These are phyloP conservation scores for Castanea crenata DNA, from an alignment of 306 rosid genomes.

Conservation along the genomic window DNA sequence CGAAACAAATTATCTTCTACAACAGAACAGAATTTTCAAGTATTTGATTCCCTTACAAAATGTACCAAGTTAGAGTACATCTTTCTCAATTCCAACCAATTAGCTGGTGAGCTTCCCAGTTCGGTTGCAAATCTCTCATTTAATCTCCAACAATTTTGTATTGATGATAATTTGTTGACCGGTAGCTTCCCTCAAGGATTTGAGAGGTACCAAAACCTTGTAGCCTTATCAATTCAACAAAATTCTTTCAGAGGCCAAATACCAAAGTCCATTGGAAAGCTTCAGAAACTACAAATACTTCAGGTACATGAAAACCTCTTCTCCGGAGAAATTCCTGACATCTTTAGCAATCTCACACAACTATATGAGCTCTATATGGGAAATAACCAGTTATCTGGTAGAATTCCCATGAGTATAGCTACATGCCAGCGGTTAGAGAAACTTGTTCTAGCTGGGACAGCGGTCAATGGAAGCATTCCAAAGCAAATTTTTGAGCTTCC, in stretches of 20 bases:
- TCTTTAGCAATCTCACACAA: conserved; percentile 39
- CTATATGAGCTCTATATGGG: neutral
- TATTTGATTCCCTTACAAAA: conserved; percentile 33
- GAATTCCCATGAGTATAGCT: conserved; percentile 30
- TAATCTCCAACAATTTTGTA: conserved; percentile 31
- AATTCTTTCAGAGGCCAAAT: conserved; percentile 32
- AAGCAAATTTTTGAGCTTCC: conserved; percentile 34
- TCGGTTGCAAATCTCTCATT: conserved; percentile 30
- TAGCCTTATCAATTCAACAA: conserved; percentile 25
- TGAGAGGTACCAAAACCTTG: conserved; percentile 24
- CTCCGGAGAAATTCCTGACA: conserved; percentile 44
- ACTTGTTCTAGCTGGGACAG: conserved; percentile 20
- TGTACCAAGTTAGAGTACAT: conserved; percentile 17
- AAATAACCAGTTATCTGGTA: conserved; percentile 26
- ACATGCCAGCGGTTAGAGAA: neutral
- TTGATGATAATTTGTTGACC: conserved; percentile 17
- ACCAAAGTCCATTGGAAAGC: conserved; percentile 30
- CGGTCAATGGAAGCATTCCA: conserved; percentile 38
- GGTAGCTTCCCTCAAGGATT: conserved; percentile 36
- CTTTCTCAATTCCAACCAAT: conserved; percentile 16
- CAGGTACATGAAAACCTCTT: neutral
- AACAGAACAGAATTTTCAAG: conserved; percentile 18
- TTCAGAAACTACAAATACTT: conserved; percentile 12
- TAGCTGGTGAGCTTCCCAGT: conserved; percentile 37
- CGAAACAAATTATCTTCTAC: conserved; percentile 25